Conservation (phyloP, 2,329 filamentous ascomycete genomes). For the Nothopassalora personata region DNA sequence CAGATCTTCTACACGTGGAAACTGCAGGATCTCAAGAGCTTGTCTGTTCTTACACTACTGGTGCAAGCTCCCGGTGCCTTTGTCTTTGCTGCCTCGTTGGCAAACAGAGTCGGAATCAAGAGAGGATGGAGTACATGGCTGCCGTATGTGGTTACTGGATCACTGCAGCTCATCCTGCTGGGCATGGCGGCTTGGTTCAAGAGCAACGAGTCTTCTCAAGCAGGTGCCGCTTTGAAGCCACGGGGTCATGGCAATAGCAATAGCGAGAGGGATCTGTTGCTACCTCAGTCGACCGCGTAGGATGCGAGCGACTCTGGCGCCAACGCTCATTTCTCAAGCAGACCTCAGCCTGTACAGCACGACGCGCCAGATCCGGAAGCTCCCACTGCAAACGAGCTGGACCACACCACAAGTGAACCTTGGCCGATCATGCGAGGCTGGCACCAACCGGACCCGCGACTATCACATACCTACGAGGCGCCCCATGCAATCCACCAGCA, state of each 20-base stretch:
- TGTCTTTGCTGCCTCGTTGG: conserved; percentile 77
- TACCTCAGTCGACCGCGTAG: not conserved
- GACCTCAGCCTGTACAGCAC: not conserved
- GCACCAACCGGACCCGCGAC: no score
- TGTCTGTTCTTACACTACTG: conserved; percentile 97
- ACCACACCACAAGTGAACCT: no score
- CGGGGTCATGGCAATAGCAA: not conserved
- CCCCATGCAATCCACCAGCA: not conserved
- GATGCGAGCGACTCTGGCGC: not conserved
- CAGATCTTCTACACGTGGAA: conserved; percentile 90
- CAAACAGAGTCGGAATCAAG: conserved; percentile 60
- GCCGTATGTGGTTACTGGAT: conserved; percentile 79
- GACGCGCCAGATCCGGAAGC: not conserved
- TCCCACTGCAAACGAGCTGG: no score
- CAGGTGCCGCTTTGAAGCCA: not conserved
- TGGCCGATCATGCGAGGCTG: no score
- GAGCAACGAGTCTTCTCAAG: not conserved
- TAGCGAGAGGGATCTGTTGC: not conserved
- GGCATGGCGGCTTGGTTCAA: conserved; percentile 55
- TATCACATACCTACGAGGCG: no score
- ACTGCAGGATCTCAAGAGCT: conserved; percentile 77
- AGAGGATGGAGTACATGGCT: conserved; percentile 95
- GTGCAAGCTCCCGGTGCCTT: conserved; percentile 94
- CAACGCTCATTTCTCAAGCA: no score
- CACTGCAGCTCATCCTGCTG: conserved; percentile 76